Percentiles rank a stretch among this genome's conserved stretches.
phyloP scores from a whole-genome alignment of 768 basidiomycete species.

The Phylloporus sp. region DNA sequence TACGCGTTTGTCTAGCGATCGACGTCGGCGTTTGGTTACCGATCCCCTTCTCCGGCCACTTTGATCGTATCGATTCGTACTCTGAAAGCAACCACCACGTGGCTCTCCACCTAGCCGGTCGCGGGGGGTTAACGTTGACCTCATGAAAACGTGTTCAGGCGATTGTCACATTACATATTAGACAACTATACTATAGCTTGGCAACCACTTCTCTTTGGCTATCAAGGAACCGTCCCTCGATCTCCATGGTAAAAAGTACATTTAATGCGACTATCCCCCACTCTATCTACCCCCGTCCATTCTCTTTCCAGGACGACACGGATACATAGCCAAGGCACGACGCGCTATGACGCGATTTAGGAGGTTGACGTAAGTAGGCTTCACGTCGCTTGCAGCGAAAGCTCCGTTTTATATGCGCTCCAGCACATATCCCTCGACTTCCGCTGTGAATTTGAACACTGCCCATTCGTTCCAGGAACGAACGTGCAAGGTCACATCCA shows the following conservation, averaged over 20 bases:
- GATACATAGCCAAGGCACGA: neutral
- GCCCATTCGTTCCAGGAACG: neutral
- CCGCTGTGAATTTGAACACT: neutral
- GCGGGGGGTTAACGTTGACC: neutral
- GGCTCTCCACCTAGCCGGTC: neutral
- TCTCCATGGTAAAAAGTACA: conserved; percentile 1
- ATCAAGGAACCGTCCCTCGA: neutral
- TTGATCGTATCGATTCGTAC: conserved; percentile 6
- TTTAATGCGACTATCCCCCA: neutral
- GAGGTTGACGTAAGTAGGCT: neutral
- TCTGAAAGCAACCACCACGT: conserved; percentile 7
- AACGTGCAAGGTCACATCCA: neutral
- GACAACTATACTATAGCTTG: neutral
- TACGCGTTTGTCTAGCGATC: neutral
- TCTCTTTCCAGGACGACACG: neutral
- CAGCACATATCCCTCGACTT: neutral
- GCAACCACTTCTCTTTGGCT: neutral
- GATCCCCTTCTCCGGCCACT: neutral
- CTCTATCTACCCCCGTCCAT: conserved; percentile 3
- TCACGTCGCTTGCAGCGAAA: neutral
- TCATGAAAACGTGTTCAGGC: conserved; percentile 1
- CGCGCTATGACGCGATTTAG: neutral
- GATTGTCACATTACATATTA: conserved; percentile 1
- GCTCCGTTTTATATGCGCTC: neutral
- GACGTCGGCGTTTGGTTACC: neutral